Evolutionary conservation across 1,139 yeast genomes (phyloP), one percentile per base, ranked within the genome.

Genomic region (Pichia sp.): DNA sequence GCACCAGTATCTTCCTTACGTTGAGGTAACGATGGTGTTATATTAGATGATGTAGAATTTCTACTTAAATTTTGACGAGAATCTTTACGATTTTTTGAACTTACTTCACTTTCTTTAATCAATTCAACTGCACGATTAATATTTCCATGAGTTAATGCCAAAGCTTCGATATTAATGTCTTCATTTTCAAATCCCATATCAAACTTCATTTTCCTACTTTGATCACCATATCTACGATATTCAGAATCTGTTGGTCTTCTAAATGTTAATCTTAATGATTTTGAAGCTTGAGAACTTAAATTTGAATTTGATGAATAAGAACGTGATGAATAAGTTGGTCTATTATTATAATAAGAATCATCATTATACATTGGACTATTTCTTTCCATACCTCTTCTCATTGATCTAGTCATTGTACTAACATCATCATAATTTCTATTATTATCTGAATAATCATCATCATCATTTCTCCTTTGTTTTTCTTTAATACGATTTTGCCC

Each of bases 101-200:
- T 34, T 16, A 30, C 24, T 8, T 44, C 53, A 57, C 36, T 66
- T 50, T 48, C 60, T 43, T 68, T 65, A 23, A 76, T 67, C 47
- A 78, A 61, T 28, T 71, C 69, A 40, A 74, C 73, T 2, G 84
- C 82, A 39, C 57, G 51, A 37, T 73, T 73, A 31, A 76, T 57
- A 51, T 71, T 68, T 7, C 84, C 83, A 43, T 65, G 62, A 40
- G 75, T 62, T 38, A 72, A 57, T 30, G 67, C 61, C 50, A 79
- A 66, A 43, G 80, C 76, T 55, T 78, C 83, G 47, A 72, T 60
- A 39, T 71, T 67, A 6, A 70, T 57, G 46, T 76, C 80, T 45
- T 67, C 64, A 55, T 77, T 71, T 25, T 59, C 59, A 51, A 64
- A 77, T 0, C 84, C 85, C 58, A 67, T 65, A 12, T 65, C 65